phyloP scores from a whole-genome alignment of 1,284 basidiomycete species.

The Peniophora sp. region DNA sequence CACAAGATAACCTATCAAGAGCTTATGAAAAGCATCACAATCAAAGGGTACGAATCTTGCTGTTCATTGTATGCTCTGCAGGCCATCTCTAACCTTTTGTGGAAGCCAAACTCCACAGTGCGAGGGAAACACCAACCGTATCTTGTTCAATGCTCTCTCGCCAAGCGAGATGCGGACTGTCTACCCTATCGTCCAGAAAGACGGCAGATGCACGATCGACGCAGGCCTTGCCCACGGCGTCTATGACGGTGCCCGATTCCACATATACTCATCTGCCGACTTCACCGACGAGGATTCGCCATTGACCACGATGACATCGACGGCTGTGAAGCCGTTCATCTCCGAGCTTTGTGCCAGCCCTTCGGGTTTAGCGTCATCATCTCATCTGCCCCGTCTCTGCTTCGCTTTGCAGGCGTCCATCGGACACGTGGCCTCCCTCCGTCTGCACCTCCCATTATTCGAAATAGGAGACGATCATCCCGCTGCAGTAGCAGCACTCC shows the following conservation, averaged over 20 bases:
- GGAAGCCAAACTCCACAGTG: conserved; percentile 25
- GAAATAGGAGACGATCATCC: conserved; percentile 13
- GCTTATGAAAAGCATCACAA: conserved; percentile 21
- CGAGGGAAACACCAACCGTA: conserved; percentile 20
- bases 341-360: not conserved
- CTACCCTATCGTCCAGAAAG: not conserved
- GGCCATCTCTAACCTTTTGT: not conserved
- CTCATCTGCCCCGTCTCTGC: too few relatives aligned
- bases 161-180: not conserved
- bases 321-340: not conserved
- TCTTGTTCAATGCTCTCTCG: conserved; percentile 20
- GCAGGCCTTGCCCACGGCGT: not conserved
- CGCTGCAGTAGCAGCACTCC: not conserved
- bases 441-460: not conserved
- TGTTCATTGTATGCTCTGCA: too few relatives aligned
- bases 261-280: not conserved
- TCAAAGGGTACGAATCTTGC: conserved; percentile 20
- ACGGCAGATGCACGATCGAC: not conserved
- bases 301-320: not conserved
- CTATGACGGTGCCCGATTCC: not conserved
- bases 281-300: not conserved
- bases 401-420: not conserved
- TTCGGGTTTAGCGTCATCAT: too few relatives aligned
- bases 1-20: conserved; percentile 22
- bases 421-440: not conserved